Percentiles rank a stretch among this genome's conserved stretches.
Conservation (phyloP, 176 grass and related monocot species). For the Oryza glumipatula region DNA sequence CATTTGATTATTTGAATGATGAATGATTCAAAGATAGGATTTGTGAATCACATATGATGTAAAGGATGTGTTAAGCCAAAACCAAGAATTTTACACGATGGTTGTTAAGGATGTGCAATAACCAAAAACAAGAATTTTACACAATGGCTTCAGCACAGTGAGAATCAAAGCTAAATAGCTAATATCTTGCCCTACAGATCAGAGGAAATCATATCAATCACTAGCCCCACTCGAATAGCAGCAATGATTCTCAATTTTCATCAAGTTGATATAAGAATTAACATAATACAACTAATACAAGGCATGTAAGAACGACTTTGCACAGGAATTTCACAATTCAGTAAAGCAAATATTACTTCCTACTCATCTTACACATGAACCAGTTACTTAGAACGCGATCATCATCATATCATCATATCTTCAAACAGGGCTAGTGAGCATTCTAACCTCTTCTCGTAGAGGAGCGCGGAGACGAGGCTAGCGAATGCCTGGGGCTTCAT, state of each 20-base stretch:
- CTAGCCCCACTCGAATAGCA: background rate
- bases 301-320: background rate
- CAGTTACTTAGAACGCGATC: background rate
- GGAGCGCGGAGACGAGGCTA: slow-evolving; percentile 75
- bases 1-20: too few relatives aligned
- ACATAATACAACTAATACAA: background rate
- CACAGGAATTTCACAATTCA: background rate
- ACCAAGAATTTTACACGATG: background rate
- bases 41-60: background rate
- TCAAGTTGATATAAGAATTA: background rate
- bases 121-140: background rate
- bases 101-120: background rate
- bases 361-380: background rate
- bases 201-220: background rate
- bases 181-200: background rate
- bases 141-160: background rate
- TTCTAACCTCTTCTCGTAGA: slow-evolving; percentile 88
- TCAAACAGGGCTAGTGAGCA: background rate
- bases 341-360: background rate
- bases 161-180: slow-evolving; percentile 6
- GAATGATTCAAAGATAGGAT: slow-evolving; percentile 13
- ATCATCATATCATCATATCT: background rate
- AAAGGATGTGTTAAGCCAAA: background rate
- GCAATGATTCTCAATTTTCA: slow-evolving; percentile 9
- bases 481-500: slow-evolving; percentile 90